Percentiles rank a stretch among this genome's conserved stretches.
Evolutionary conservation across 306 rosid genomes (phyloP).

Genomic region (Castanea sativa): DNA sequence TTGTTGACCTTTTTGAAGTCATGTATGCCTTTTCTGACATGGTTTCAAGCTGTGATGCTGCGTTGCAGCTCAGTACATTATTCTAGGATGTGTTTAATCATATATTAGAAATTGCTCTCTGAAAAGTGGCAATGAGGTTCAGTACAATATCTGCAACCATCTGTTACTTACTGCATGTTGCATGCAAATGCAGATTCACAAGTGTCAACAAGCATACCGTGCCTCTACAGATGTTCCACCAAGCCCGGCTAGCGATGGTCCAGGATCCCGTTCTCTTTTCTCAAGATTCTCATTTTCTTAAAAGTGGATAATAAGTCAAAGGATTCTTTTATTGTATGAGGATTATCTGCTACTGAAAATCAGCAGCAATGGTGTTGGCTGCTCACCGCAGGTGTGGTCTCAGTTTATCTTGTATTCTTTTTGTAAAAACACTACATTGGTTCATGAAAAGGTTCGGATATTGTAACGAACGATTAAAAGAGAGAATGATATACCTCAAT

Average conservation of each 20-base stretch:
- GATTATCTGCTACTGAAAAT: slow-evolving; percentile 29
- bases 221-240: slow-evolving; percentile 62
- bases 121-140: background rate
- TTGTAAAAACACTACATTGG: slow-evolving; percentile 4
- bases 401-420: slow-evolving; percentile 29
- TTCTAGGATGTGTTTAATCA: too few relatives aligned
- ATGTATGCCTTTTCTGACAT: too few relatives aligned
- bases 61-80: too few relatives aligned
- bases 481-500: slow-evolving; percentile 17
- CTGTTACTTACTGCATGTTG: slow-evolving; percentile 19
- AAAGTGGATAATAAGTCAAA: slow-evolving; percentile 18
- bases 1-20: too few relatives aligned
- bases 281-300: slow-evolving; percentile 84
- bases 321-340: slow-evolving; percentile 20
- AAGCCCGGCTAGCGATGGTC: slow-evolving; percentile 57
- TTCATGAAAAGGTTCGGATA: slow-evolving; percentile 23
- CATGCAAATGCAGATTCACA: slow-evolving; percentile 62
- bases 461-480: slow-evolving; percentile 39
- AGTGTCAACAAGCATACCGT: slow-evolving; percentile 90
- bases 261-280: slow-evolving; percentile 78
- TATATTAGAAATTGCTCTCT: background rate
- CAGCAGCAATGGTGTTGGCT: slow-evolving; percentile 27
- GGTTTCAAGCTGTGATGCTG: too few relatives aligned
- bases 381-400: slow-evolving; percentile 29
- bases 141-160: background rate